Evolutionary conservation across 257 asterid species (phyloP).

Genomic region (Penstemon davidsonii): DNA sequence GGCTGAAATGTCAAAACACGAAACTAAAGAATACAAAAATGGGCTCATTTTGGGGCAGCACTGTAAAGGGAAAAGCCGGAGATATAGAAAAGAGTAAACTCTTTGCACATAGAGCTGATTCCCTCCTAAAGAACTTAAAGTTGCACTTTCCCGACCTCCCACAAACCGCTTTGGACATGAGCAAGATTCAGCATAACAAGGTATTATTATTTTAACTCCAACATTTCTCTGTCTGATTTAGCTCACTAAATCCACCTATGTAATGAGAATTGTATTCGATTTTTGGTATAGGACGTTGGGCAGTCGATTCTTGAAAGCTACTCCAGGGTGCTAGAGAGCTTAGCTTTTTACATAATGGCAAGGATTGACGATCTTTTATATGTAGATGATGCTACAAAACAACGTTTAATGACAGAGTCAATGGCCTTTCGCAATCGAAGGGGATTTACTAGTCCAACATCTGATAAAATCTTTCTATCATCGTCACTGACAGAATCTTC

Average conservation of each 20-base stretch:
- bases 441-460: slow-evolving; percentile 42
- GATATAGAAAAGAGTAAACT: slow-evolving; percentile 59
- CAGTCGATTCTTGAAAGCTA: slow-evolving; percentile 96
- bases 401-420: slow-evolving; percentile 57
- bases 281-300: slow-evolving; percentile 73
- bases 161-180: slow-evolving; percentile 74
- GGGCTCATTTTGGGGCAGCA: slow-evolving; percentile 64
- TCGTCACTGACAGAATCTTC: slow-evolving; percentile 43
- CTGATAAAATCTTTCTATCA: slow-evolving; percentile 46
- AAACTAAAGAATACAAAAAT: slow-evolving; percentile 42
- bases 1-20: slow-evolving; percentile 56
- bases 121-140: slow-evolving; percentile 69
- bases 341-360: slow-evolving; percentile 76
- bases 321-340: slow-evolving; percentile 88
- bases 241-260: not conserved
- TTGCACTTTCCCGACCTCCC: slow-evolving; percentile 79
- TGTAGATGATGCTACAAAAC: slow-evolving; percentile 80
- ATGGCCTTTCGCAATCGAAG: slow-evolving; percentile 34
- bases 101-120: slow-evolving; percentile 71
- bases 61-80: slow-evolving; percentile 51
- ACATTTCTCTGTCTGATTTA: not conserved
- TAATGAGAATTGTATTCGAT: not conserved
- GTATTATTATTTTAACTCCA: slow-evolving; percentile 35
- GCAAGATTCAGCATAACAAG: slow-evolving; percentile 85
- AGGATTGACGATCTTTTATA: slow-evolving; percentile 83